Evolutionary conservation across 2,329 filamentous ascomycete genomes (phyloP).

Genomic region (Beauveria sp.): DNA sequence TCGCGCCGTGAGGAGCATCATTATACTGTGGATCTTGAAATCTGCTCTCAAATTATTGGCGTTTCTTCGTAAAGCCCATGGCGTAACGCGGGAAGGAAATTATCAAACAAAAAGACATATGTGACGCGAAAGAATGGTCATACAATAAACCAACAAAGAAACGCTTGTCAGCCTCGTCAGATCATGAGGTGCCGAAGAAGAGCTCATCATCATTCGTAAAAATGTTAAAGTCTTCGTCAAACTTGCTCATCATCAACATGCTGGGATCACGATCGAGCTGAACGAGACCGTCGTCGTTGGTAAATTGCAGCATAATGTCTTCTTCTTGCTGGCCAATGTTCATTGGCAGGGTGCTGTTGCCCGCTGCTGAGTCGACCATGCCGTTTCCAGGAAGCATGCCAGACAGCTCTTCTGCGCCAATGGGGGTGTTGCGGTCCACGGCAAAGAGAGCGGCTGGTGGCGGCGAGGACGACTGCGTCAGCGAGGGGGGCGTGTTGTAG

Average conservation of each 20-base stretch:
- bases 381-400: conserved; percentile 22
- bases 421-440: conserved; percentile 31
- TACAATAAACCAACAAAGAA: conserved; percentile 13
- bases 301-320: conserved; percentile 26
- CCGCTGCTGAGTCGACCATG: conserved; percentile 25
- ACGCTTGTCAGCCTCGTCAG: conserved; percentile 6
- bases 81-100: background rate
- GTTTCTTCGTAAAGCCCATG: background rate
- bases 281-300: conserved; percentile 31
- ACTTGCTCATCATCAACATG: conserved; percentile 45
- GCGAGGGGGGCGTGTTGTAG: conserved; percentile 51
- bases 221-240: conserved; percentile 48
- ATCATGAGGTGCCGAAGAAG: conserved; percentile 38
- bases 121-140: conserved; percentile 11
- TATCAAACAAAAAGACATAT: conserved; percentile 8
- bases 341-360: conserved; percentile 26
- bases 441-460: conserved; percentile 45
- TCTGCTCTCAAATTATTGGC: conserved; percentile 1
- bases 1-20: conserved; percentile 1
- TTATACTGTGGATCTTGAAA: background rate
- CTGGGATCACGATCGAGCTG: conserved; percentile 38
- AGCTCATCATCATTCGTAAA: conserved; percentile 44
- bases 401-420: conserved; percentile 23
- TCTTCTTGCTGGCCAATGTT: conserved; percentile 27
- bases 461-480: conserved; percentile 54